Conservation (phyloP, 192 early-diverging fungal genomes). For the Rhizophagus clarus region DNA sequence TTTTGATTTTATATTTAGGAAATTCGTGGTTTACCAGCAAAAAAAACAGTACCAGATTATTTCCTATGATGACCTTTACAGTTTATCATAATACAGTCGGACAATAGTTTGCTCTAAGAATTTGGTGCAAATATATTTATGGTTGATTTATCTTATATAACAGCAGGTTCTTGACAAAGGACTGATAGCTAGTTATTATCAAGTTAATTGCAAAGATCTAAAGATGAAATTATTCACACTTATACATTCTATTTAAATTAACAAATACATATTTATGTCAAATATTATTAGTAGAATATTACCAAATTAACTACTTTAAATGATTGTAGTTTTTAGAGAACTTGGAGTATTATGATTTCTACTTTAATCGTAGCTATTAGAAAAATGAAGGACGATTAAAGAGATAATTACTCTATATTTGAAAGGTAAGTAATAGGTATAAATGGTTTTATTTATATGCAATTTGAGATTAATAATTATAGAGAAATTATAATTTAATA, state of each 20-base stretch:
- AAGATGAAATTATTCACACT: background rate
- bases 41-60: conserved; percentile 15
- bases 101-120: background rate
- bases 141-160: background rate
- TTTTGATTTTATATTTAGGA: background rate
- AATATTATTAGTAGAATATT: background rate
- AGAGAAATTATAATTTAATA: too few relatives aligned
- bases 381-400: too few relatives aligned
- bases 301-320: too few relatives aligned
- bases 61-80: background rate
- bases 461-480: too few relatives aligned
- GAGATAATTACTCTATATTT: too few relatives aligned
- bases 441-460: too few relatives aligned
- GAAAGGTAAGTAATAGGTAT: too few relatives aligned
- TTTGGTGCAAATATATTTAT: background rate
- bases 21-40: conserved; percentile 5
- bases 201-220: background rate
- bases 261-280: background rate
- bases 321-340: too few relatives aligned
- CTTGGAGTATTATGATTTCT: too few relatives aligned
- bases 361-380: too few relatives aligned
- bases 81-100: background rate
- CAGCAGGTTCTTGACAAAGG: background rate
- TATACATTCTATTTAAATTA: background rate
- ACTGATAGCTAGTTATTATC: background rate